Percentiles rank a stretch among this genome's conserved stretches.
phyloP scores from a whole-genome alignment of 129 eudicot genomes.

The Pulicaria dysenterica region DNA sequence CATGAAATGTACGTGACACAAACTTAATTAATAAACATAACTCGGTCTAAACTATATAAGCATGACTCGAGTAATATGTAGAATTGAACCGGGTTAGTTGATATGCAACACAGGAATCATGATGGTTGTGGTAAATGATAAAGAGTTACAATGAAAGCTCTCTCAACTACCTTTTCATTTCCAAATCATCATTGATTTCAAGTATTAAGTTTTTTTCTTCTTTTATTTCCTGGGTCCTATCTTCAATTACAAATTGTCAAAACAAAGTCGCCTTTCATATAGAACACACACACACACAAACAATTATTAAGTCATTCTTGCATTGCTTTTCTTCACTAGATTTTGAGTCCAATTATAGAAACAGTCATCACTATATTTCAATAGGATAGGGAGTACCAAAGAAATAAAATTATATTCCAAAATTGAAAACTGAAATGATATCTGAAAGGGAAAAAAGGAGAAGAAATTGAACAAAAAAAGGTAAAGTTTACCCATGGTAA shows the following conservation, averaged over 20 bases:
- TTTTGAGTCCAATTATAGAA: constrained; percentile 13
- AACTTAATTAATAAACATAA: too few relatives aligned
- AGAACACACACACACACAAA: constrained; percentile 9
- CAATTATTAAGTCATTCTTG: constrained; percentile 15
- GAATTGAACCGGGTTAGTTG: neutral
- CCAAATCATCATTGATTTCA: constrained; percentile 31
- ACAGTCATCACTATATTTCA: constrained; percentile 15
- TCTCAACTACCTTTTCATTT: constrained; percentile 34
- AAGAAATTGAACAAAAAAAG: constrained; percentile 21
- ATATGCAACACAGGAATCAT: neutral
- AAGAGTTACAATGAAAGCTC: constrained; percentile 24
- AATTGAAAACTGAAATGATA: constrained; percentile 25
- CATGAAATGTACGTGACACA: too few relatives aligned
- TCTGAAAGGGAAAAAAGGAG: constrained; percentile 7
- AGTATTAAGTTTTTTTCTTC: constrained; percentile 8
- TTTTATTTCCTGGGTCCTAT: constrained; percentile 37
- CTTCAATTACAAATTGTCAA: constrained; percentile 29
- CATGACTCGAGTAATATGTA: too few relatives aligned
- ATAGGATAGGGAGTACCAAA: neutral
- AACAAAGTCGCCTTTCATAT: constrained; percentile 22
- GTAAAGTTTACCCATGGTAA: constrained; percentile 31
- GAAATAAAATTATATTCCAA: constrained; percentile 35
- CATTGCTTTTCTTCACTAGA: constrained; percentile 9
- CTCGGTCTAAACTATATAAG: too few relatives aligned
- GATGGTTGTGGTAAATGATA: neutral